A percentile compares a stretch with the other conserved stretches of the same genome.
phyloP scores from a whole-genome alignment of 176 grass and related monocot species.

The Melocanna baccifera region DNA sequence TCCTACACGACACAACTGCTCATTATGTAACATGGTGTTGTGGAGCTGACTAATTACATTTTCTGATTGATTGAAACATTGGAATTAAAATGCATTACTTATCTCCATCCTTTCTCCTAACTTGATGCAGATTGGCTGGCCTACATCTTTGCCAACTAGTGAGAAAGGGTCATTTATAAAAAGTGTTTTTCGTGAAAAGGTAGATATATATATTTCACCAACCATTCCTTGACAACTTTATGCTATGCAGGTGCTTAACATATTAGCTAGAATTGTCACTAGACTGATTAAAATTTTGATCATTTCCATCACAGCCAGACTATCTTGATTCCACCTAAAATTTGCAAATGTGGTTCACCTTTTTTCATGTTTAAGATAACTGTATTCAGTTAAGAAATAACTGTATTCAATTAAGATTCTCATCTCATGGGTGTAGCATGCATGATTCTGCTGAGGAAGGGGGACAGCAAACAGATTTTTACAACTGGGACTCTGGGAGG shows the following conservation, averaged over 20 bases:
- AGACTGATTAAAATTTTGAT: background rate
- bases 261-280: background rate
- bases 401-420: background rate
- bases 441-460: background rate
- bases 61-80: background rate
- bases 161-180: conserved; percentile 92
- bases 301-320: background rate
- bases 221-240: conserved; percentile 6
- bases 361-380: background rate
- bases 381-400: background rate
- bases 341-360: background rate
- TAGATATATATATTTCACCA: conserved; percentile 17
- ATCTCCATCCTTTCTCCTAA: conserved; percentile 4
- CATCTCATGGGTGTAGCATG: background rate
- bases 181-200: conserved; percentile 83
- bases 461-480: background rate
- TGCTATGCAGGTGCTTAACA: background rate
- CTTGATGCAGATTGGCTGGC: conserved; percentile 85
- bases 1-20: background rate
- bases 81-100: background rate
- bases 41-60: conserved; percentile 3
- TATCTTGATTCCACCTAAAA: background rate
- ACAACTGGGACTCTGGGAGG: background rate
- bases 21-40: conserved; percentile 6
- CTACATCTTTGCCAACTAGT: conserved; percentile 84